Conservation (phyloP, 2,329 filamentous ascomycete species). For the Phialocephala subalpina region DNA sequence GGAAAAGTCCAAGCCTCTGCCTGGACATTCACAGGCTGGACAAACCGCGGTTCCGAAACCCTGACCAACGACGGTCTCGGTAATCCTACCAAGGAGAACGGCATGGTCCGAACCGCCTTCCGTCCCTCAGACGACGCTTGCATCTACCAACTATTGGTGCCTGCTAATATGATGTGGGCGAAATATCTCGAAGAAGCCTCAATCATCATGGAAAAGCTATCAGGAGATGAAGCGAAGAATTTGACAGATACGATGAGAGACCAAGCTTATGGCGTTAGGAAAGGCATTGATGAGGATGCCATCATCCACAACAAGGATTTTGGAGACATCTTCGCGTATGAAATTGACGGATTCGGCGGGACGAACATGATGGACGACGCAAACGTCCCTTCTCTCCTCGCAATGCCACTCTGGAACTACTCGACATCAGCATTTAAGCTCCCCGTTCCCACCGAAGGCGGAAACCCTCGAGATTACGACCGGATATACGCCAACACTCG, state of each 20-base stretch:
- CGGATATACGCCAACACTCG: constrained; percentile 80
- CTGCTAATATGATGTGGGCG: constrained; percentile 86
- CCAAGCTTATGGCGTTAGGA: constrained; percentile 69
- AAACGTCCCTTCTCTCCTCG: constrained; percentile 74
- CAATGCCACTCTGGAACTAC: constrained; percentile 70
- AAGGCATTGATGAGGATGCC: constrained; percentile 75
- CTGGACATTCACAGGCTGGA: constrained; percentile 82
- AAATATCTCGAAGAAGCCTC: constrained; percentile 63
- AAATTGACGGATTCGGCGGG: constrained; percentile 72
- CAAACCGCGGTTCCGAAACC: constrained; percentile 81
- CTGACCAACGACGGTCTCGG: constrained; percentile 79
- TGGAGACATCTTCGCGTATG: constrained; percentile 78
- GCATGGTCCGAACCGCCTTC: constrained; percentile 87
- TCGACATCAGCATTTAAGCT: constrained; percentile 35
- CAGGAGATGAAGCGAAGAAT: constrained; percentile 51
- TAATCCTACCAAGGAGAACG: constrained; percentile 79
- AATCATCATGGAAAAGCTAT: constrained; percentile 58
- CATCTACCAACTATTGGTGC: constrained; percentile 85
- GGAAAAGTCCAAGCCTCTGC: constrained; percentile 62
- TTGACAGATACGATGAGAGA: constrained; percentile 62
- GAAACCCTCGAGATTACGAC: constrained; percentile 57
- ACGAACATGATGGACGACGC: constrained; percentile 74
- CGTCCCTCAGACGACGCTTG: constrained; percentile 87
- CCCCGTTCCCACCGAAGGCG: constrained; percentile 29
- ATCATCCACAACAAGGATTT: constrained; percentile 69